Evolutionary conservation across 2,329 filamentous ascomycete species (phyloP), one percentile per base, ranked within the genome.

Genomic region (Gaeumannomyces tritici): DNA sequence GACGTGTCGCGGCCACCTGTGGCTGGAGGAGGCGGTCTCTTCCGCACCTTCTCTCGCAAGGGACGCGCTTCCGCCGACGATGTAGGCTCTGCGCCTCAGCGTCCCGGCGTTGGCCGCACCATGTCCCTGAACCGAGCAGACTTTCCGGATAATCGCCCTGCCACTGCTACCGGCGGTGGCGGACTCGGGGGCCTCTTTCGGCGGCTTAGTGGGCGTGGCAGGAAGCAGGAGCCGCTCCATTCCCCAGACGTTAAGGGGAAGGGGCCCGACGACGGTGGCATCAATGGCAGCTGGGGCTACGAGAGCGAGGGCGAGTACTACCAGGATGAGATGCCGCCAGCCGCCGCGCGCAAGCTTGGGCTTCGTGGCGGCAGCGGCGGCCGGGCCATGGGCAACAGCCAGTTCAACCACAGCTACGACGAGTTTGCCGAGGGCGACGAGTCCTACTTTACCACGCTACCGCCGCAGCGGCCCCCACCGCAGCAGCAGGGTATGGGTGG

Each of bases 401-500:
- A 18, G n/a, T 24, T 26, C 58, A 67, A 63, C 60, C 60, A 56
- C 24, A 62, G 56, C 13, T 72, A 76, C 33, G 75, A 76, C 18
- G 83, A 86, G 67, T 86, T 78, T 67, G 75, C 76, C 1, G 76
- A 77, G 2, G 83, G 82, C 13, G 84, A 87, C 64, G 85, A 87
- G 62, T 75, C 77, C 5, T 80, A 82, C 64, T 88, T 87, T 68
- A 81, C 77, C 4, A 76, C 79, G 6, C 73, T 72, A 12, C 71
- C 75, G 13, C 71, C 69, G 13, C 69, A 68, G 3, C 60, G 28
- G 68, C 68, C 42, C 15, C 9, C 15, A 12, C 59, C 21, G 12
- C 59, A 13, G 24, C 6, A 18, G 8, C 42, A 29, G 29, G 35
- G 35, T 21, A 24, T 54, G 35, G 35, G 54, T 54, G 42, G 42